Evolutionary conservation across 305 asterid species (phyloP).

Genomic region (Fraxinus ornus): DNA sequence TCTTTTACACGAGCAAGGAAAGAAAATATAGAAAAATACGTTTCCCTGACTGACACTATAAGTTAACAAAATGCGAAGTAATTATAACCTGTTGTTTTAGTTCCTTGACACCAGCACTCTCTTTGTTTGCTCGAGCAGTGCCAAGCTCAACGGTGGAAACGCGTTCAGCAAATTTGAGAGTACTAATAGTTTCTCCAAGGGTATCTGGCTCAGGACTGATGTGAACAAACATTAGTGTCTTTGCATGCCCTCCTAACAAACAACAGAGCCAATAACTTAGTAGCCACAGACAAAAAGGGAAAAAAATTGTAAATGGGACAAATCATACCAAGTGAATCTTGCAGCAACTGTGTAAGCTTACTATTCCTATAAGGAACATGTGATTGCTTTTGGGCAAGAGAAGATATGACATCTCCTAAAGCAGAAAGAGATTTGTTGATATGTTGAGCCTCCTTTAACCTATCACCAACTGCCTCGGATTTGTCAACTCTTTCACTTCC

Average conservation of each 20-base stretch:
- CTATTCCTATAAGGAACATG: constrained; percentile 93
- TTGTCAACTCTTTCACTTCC: constrained; percentile 92
- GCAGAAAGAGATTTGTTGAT: constrained; percentile 88
- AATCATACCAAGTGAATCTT: constrained; percentile 85
- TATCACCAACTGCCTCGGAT: constrained; percentile 74
- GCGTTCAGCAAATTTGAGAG: constrained; percentile 93
- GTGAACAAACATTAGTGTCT: constrained; percentile 91
- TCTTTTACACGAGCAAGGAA: neutral
- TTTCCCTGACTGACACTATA: neutral
- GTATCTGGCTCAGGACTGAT: constrained; percentile 80
- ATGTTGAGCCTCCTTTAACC: constrained; percentile 80
- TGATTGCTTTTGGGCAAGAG: constrained; percentile 78
- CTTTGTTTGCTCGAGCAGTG: constrained; percentile 74
- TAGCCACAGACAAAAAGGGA: neutral
- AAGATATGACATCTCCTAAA: constrained; percentile 83
- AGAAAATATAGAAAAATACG: neutral
- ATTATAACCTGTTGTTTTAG: constrained; percentile 77
- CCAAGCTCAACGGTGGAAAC: constrained; percentile 90
- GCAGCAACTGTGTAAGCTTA: constrained; percentile 95
- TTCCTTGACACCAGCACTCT: constrained; percentile 63
- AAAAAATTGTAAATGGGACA: neutral
- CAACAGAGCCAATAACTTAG: neutral
- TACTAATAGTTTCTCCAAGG: constrained; percentile 80
- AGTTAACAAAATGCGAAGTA: neutral
- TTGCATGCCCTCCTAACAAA: constrained; percentile 82